phyloP scores from a whole-genome alignment of 2,329 filamentous ascomycete species.

The Hirsutella minnesotensis region DNA sequence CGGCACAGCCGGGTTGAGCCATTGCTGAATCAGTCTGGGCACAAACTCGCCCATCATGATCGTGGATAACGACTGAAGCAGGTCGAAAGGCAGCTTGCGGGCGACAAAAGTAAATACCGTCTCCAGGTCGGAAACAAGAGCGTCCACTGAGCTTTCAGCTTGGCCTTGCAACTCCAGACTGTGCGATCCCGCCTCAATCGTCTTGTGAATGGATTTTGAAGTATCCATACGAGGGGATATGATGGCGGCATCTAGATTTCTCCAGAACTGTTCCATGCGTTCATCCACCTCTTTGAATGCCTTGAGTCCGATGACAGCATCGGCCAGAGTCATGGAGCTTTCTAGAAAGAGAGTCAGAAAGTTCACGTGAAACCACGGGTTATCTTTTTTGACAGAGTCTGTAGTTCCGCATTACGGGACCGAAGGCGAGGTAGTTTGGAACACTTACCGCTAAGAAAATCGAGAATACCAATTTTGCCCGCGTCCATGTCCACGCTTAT shows the following conservation, averaged over 20 bases:
- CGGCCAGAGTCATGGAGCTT: constrained; percentile 38
- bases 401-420: too few relatives aligned
- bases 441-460: constrained; percentile 34
- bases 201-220: constrained; percentile 20
- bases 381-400: too few relatives aligned
- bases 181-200: constrained; percentile 29
- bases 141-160: constrained; percentile 32
- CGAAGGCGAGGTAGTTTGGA: background rate
- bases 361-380: too few relatives aligned
- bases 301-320: constrained; percentile 43
- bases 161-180: constrained; percentile 29
- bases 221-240: constrained; percentile 45
- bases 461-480: constrained; percentile 43
- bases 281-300: constrained; percentile 50
- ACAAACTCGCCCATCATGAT: constrained; percentile 60
- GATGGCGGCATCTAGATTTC: constrained; percentile 48
- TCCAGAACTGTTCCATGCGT: constrained; percentile 48
- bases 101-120: constrained; percentile 39
- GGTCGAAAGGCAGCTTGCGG: constrained; percentile 37
- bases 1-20: constrained; percentile 69
- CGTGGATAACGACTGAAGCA: constrained; percentile 50
- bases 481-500: constrained; percentile 48
- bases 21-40: constrained; percentile 55
- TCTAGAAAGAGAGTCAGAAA: constrained; percentile 22
- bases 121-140: constrained; percentile 42